Base-by-base conservation (phyloP, 129 eudicot genomes). In the Cynara cardunculus region DNA sequence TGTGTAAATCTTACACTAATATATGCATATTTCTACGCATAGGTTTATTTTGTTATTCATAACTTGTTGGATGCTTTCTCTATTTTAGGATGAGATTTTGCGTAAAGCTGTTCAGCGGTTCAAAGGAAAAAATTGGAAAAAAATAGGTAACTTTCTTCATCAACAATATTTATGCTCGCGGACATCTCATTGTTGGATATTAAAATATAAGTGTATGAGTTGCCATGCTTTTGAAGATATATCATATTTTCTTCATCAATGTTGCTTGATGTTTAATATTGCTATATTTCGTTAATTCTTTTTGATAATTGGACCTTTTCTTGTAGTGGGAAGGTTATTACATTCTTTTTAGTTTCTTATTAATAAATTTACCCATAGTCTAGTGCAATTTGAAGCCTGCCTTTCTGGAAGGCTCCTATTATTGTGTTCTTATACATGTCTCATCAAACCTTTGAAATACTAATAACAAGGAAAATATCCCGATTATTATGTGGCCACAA, bases 111-210 rank as follows among this genome's bases (percentile, higher is more conserved):
- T 94, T 69, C 81, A 88, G 30, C 90, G 91, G 39, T 91, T 84
- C 82, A 90, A 91, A 69, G 98, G 97, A 26, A 94, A 90, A 86
- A 91, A 90, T 73, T 94, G 97, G 98, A 91, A 90, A 84, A 91
- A 91, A 68, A 94, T 94, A 83, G 98, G 98, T 94, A 91, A 56
- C 5, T 25, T 64, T 82, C 49, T 67, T 49, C 74, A 39, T 72
- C 66, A 32, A 32, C 56, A 24, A 44, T 19, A 27, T 26, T 56
- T 61, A 25, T 27, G 64, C 19, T 71, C 13, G 14, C 53, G 14
- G 21, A 30, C 70, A 69, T 21, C 19, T 49, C 24, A 30, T 79
- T 28, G 4, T 12, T 28, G 27, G 49, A 46, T 78, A 12, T 12
- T 62, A 21, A 62, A 71, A 25, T 64, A 65, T 75, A 35, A 61